phyloP scores from a whole-genome alignment of 148 eudicot species.

The Chenopodium berlandieri region DNA sequence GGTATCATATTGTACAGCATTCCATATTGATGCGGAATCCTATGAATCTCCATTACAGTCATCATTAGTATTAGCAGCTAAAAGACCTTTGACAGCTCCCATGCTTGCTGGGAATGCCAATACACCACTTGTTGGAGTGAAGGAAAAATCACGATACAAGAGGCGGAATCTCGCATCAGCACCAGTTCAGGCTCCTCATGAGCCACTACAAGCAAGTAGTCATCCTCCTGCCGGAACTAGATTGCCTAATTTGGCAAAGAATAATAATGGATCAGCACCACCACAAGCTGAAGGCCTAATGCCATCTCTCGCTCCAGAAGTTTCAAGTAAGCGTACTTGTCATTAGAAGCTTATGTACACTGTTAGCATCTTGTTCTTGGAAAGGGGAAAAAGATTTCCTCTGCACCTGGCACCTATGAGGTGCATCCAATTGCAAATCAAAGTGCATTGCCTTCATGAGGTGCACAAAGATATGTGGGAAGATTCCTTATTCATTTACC shows the following conservation, averaged over 20 bases:
- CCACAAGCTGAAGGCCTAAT: constrained; percentile 32
- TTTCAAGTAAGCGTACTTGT: constrained; percentile 49
- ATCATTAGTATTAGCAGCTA: constrained; percentile 33
- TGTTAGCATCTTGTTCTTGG: neutral
- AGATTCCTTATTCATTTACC: neutral
- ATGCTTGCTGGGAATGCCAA: constrained; percentile 29
- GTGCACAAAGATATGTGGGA: neutral
- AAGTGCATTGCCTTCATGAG: neutral
- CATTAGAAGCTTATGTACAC: neutral
- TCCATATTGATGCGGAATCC: constrained; percentile 30
- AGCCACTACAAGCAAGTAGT: constrained; percentile 33
- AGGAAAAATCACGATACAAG: constrained; percentile 24
- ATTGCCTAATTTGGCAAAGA: constrained; percentile 41
- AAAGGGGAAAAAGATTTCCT: neutral
- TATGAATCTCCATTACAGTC: constrained; percentile 22
- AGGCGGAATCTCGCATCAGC: constrained; percentile 32
- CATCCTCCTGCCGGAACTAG: constrained; percentile 52
- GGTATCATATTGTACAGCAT: constrained; percentile 34
- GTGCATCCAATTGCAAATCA: neutral
- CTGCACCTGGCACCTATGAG: neutral
- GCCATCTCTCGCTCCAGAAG: constrained; percentile 67
- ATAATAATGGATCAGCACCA: constrained; percentile 35
- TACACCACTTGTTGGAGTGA: constrained; percentile 23
- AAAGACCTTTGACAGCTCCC: constrained; percentile 29
- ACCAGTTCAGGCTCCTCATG: constrained; percentile 46